Conservation (phyloP, 2,329 filamentous ascomycete species). For the Diatrype stigma region DNA sequence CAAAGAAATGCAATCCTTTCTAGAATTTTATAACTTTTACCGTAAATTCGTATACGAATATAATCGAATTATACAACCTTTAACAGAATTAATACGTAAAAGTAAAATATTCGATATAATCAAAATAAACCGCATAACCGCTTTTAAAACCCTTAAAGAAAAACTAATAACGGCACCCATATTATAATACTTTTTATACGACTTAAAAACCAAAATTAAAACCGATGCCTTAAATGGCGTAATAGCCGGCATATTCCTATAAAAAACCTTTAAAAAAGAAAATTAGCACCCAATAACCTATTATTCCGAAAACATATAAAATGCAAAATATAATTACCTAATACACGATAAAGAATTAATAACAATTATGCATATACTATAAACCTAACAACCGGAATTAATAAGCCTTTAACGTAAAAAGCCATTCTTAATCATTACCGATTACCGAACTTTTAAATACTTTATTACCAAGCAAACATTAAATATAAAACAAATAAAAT, state of each 20-base stretch:
- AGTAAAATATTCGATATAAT: not conserved
- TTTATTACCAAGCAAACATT: not conserved
- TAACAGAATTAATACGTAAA: conserved; percentile 3
- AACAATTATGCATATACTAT: not conserved
- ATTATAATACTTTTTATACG: not conserved
- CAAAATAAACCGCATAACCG: not conserved
- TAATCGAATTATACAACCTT: not conserved
- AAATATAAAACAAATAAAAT: not conserved
- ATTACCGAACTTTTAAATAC: not conserved
- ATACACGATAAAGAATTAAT: conserved; percentile 1
- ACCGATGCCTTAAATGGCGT: not conserved
- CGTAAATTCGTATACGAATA: conserved; percentile 1
- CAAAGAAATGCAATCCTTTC: conserved; percentile 1
- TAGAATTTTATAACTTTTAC: conserved; percentile 5
- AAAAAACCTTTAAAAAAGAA: not conserved
- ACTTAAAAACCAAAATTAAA: not conserved
- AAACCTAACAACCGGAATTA: not conserved
- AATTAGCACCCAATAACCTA: not conserved
- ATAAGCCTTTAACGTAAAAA: not conserved
- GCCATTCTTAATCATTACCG: not conserved
- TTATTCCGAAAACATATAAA: not conserved
- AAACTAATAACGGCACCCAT: not conserved
- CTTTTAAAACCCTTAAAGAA: not conserved
- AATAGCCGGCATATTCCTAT: not conserved
- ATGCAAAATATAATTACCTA: not conserved